These are phyloP conservation scores for Aspergillus indologenus DNA, from an alignment of 495 filamentous ascomycete genomes.

Conservation along the genomic window DNA sequence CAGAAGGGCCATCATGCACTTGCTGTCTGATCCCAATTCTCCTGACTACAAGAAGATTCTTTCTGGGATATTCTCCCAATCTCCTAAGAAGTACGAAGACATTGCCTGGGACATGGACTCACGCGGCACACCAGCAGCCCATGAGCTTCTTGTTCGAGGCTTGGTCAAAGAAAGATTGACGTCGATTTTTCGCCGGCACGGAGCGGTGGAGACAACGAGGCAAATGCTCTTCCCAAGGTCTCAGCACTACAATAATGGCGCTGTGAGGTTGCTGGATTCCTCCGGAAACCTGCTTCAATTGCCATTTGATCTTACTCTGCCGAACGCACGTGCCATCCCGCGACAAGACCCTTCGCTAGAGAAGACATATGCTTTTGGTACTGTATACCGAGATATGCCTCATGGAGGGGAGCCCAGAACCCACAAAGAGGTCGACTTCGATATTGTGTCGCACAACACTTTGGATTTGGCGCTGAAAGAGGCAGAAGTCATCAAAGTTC, in stretches of 20 bases:
- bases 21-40: conserved; percentile 73
- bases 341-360: conserved; percentile 62
- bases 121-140: conserved; percentile 49
- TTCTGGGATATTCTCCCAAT: conserved; percentile 72
- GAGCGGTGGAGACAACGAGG: conserved; percentile 76
- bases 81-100: conserved; percentile 73
- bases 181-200: conserved; percentile 84
- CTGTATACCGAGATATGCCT: conserved; percentile 77
- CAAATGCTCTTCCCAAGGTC: conserved; percentile 79
- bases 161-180: conserved; percentile 73
- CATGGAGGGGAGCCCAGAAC: conserved; percentile 76
- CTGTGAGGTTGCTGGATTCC: conserved; percentile 74
- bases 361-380: conserved; percentile 85
- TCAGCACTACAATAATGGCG: conserved; percentile 66
- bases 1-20: conserved; percentile 70
- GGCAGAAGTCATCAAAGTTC: conserved; percentile 89
- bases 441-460: conserved; percentile 78
- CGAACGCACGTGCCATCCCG: conserved; percentile 82
- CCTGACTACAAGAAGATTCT: conserved; percentile 90
- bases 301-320: conserved; percentile 87
- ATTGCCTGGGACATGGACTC: conserved; percentile 80
- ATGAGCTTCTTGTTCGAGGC: conserved; percentile 67
- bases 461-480: conserved; percentile 86
- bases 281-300: conserved; percentile 84
- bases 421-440: conserved; percentile 90